Evolutionary conservation across 352 stramenopile species (phyloP), one percentile per base, ranked within the genome.

Genomic region (Globisporangium perplexum): DNA sequence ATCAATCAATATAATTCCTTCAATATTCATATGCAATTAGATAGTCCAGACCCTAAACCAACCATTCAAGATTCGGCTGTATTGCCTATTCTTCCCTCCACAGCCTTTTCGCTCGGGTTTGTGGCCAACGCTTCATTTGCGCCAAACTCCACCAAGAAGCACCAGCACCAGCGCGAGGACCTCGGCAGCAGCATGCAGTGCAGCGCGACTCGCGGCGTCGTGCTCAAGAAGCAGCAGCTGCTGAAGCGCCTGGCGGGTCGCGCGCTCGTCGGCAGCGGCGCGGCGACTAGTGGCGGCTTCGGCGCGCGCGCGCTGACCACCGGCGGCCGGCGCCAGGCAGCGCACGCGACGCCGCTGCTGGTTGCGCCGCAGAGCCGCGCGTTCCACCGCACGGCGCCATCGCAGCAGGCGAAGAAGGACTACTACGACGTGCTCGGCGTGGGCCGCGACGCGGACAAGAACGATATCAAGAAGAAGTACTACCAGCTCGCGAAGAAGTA

Each of bases 381-480:
- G 26, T 86, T 95, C 63, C 85, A 95, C 65, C 85, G 72, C 64
- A 89, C 85, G 47, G 70, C 69, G 10, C 62, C 66, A 30, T 33
- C 72, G 14, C 59, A 71, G 45, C 61, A 85, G 57, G 47, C 67
- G 7, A 96, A 98, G 71, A 77, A 86, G 65, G 96, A 99, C 74
- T 98, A 97, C 74, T 99, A 99, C 69, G 88, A 98, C 43, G 72
- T 98, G 1, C 77, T 99, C 26, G 93, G 94, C 52, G 81, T 99
- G 26, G 69, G 72, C 2, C 78, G 69, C 33, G 76, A 86, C 45
- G 91, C 95, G 6, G 78, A 86, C 59, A 98, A 98, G 75, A 93
- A 74, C 54, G 90, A 97, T 48, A 98, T 99, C 66, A 99, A 99
- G 80, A 98, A 98, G 74, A 96, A 97, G 63, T 98, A 97, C 73